These are phyloP conservation scores for Parasitella parasitica DNA, from an alignment of 371 early-diverging fungal species.

Conservation along the genomic window DNA sequence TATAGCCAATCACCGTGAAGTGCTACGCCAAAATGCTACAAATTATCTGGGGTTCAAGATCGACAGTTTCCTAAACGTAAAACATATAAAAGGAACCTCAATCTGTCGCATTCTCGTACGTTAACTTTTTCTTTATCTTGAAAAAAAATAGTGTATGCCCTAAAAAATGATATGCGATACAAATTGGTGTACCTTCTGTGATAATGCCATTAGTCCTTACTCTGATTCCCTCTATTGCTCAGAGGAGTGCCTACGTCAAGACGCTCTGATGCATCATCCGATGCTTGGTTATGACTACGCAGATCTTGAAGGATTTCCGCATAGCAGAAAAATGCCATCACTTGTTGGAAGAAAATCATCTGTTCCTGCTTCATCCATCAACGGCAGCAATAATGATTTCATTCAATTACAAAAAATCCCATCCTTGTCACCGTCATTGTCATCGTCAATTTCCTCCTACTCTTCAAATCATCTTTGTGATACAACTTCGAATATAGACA, in stretches of 20 bases:
- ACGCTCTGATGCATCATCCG: constrained; percentile 35
- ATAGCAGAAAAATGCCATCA: background rate
- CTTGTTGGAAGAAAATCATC: constrained; percentile 18
- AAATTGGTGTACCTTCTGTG: constrained; percentile 41
- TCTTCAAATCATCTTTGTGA: background rate
- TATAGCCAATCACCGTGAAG: background rate
- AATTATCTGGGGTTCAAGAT: background rate
- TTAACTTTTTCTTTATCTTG: too few relatives aligned
- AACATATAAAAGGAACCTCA: background rate
- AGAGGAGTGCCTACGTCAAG: constrained; percentile 29
- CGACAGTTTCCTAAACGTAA: background rate
- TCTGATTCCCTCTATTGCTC: constrained; percentile 37
- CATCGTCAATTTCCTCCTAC: constrained; percentile 18
- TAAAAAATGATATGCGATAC: constrained; percentile 24
- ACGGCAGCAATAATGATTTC: background rate
- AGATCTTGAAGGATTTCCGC: constrained; percentile 34
- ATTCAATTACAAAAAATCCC: constrained; percentile 8
- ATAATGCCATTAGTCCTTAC: constrained; percentile 28
- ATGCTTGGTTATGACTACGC: constrained; percentile 35
- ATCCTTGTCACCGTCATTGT: constrained; percentile 18
- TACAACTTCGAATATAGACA: background rate
- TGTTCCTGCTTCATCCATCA: background rate
- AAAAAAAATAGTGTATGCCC: background rate
- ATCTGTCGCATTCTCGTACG: background rate
- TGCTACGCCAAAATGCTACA: background rate